Conservation (phyloP, 2,329 filamentous ascomycete species). For the Fusarium chaquense region DNA sequence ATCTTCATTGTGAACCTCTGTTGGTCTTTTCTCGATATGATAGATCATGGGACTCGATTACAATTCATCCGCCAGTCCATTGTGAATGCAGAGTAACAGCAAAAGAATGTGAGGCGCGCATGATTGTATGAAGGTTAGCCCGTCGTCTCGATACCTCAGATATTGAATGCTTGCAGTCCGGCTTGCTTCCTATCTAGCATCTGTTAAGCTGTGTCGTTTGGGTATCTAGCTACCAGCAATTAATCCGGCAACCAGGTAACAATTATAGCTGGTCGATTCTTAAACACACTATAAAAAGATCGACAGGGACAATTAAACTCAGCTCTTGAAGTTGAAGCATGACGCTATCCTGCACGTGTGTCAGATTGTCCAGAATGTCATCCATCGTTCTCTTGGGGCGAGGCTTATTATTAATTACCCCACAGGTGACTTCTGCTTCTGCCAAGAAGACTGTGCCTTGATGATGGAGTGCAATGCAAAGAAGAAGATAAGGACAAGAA, state of each 20-base stretch:
- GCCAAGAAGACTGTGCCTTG: background rate
- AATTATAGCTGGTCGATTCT: background rate
- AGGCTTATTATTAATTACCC: conserved; percentile 19
- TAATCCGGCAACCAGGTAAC: background rate
- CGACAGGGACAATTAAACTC: conserved; percentile 27
- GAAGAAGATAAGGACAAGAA: background rate
- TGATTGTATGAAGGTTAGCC: background rate
- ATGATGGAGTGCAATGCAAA: background rate
- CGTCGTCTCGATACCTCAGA: background rate
- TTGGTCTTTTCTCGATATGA: background rate
- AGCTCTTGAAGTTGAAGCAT: conserved; percentile 30
- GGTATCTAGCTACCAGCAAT: background rate
- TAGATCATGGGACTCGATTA: too few relatives aligned
- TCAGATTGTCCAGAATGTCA: conserved; percentile 2
- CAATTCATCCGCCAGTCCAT: background rate
- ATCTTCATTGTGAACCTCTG: background rate
- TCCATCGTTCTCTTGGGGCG: background rate
- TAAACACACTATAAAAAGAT: conserved; percentile 8
- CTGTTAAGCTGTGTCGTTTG: background rate
- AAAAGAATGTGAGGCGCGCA: background rate
- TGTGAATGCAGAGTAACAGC: background rate
- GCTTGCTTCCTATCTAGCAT: background rate
- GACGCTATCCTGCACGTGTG: conserved; percentile 37
- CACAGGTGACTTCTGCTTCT: background rate
- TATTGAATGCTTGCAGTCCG: background rate